Base-by-base conservation (phyloP, 257 asterid genomes). In the Solanum arcanum region DNA sequence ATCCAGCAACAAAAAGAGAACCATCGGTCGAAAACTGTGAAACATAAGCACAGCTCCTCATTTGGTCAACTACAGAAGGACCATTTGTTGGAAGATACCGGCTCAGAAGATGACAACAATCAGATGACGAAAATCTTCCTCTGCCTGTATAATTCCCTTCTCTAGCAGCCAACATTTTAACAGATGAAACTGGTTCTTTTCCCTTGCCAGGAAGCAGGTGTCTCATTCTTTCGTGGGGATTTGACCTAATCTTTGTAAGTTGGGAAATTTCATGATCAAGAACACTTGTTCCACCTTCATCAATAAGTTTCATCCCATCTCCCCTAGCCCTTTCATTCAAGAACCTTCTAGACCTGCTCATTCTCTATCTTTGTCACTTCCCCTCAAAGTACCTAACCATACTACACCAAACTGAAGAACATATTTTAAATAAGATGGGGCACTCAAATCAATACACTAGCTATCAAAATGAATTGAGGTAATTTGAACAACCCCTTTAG, bases 11-110 rank as follows among this genome's bases (percentile, higher is more conserved):
- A 76, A 97, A 95, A 56, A 95, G 94, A 86, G 99, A 94, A 66
- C 99, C 99, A 73, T 97, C 99, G 10, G 89, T 88, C 1, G 99
- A 95, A 92, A 94, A 97, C 74, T 95, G 99, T 25, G 99, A 94
- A 33, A 95, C 93, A 62, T 95, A 97, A 12, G 94, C 93, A 86
- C 94, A 88, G 72, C 98, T 95, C 29, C 74, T 87, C 97, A 94
- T 92, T 91, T 78, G 88, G 89, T 97, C 98, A 10, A 97, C 41
- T 72, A 87, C 90, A 7, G 91, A 75, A 66, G 99, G 99, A 31
- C 94, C 92, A 76, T 86, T 25, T 47, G 91, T 88, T 2, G 99
- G 99, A 87, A 94, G 90, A 93, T 95, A 97, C 56, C 94, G 92
- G 91, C 94, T 94, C 89, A 93, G 66, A 13, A 97, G 90, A 90